phyloP scores from a whole-genome alignment of 306 rosid species.

The Potentilla sterilis region DNA sequence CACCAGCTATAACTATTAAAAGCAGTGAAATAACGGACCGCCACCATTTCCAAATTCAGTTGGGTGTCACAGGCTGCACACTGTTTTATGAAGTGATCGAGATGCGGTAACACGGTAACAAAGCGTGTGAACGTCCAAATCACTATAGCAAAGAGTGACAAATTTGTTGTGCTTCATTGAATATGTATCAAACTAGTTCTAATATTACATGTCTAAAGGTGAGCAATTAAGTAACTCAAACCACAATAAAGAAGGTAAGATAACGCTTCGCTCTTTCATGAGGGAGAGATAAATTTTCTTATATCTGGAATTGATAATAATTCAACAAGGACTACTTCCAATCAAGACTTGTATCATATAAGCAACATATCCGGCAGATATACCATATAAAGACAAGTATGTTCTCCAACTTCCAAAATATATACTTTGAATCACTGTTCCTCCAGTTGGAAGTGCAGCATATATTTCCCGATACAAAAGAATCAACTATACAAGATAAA shows the following conservation, averaged over 20 bases:
- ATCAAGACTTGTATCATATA: background rate
- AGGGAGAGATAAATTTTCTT: background rate
- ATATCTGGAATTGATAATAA: background rate
- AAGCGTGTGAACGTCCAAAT: background rate
- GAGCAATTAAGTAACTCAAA: background rate
- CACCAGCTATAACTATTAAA: background rate
- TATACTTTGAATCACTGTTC: background rate
- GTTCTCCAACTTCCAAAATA: background rate
- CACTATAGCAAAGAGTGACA: background rate
- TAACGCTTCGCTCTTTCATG: background rate
- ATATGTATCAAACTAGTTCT: background rate
- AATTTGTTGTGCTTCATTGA: background rate
- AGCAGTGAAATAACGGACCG: background rate
- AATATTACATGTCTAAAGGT: background rate
- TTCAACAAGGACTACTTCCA: background rate
- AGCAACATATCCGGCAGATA: background rate
- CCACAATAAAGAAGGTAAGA: background rate
- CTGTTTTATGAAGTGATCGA: background rate
- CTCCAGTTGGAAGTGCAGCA: background rate
- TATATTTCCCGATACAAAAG: background rate
- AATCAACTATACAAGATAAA: conserved; percentile 1
- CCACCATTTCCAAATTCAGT: background rate
- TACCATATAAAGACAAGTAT: conserved; percentile 5
- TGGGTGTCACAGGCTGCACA: background rate
- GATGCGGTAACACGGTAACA: background rate